Percentiles rank a stretch among this genome's conserved stretches.
These are phyloP conservation scores for Claviceps quebecensis DNA, from an alignment of 2,329 filamentous ascomycete genomes.

Conservation along the genomic window DNA sequence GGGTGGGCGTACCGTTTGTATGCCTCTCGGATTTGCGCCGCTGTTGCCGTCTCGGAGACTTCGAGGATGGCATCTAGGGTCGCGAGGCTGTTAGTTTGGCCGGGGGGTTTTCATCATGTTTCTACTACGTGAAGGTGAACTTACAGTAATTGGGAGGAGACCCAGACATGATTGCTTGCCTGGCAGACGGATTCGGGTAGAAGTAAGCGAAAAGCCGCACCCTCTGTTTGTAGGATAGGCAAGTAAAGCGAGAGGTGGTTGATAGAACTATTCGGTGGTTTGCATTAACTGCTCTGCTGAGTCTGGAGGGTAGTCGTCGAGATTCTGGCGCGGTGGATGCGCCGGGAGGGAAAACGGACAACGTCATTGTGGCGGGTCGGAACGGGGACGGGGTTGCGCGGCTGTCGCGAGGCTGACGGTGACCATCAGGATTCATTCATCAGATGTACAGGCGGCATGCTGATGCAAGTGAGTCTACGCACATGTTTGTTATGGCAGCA, in stretches of 20 bases:
- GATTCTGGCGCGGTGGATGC: not conserved
- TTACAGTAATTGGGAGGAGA: slow-evolving; percentile 46
- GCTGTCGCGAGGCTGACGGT: no score
- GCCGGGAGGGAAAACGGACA: not conserved
- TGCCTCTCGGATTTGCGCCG: slow-evolving; percentile 77
- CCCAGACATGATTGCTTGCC: slow-evolving; percentile 18
- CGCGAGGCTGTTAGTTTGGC: not conserved
- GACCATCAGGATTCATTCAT: no score
- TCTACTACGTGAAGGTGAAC: slow-evolving; percentile 8
- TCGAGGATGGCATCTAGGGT: slow-evolving; percentile 57
- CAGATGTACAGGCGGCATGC: no score
- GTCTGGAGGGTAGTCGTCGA: not conserved
- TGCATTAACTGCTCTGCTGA: not conserved
- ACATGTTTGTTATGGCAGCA: no score
- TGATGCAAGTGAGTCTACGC: no score
- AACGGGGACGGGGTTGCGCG: no score
- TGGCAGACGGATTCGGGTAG: not conserved
- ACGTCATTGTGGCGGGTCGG: slow-evolving; percentile 27
- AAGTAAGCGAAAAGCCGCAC: not conserved
- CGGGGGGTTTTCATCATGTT: no score
- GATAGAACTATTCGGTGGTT: not conserved
- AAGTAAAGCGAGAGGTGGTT: no score
- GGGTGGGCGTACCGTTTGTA: slow-evolving; percentile 61
- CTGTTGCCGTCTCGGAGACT: slow-evolving; percentile 57
- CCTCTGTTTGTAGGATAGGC: no score